These are phyloP conservation scores for Astragalus glycyphyllos DNA, from an alignment of 306 rosid species.

Conservation along the genomic window DNA sequence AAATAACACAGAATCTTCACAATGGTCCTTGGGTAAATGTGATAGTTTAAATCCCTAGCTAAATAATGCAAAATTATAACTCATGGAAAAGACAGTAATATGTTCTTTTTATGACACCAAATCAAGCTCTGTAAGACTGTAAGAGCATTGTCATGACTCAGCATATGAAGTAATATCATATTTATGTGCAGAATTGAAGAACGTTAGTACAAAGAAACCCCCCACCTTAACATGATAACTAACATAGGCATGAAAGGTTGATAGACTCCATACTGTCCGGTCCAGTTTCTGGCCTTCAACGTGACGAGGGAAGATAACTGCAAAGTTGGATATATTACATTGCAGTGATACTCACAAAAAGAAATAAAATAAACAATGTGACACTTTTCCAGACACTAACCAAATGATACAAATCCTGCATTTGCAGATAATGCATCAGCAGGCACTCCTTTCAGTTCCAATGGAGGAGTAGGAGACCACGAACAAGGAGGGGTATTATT, in stretches of 20 bases:
- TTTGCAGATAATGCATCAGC: constrained; percentile 77
- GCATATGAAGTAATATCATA: constrained; percentile 19
- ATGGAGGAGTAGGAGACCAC: constrained; percentile 86
- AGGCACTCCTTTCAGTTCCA: constrained; percentile 74
- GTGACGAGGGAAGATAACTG: constrained; percentile 93
- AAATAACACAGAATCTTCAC: constrained; percentile 6
- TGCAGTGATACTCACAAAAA: constrained; percentile 29
- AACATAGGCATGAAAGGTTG: constrained; percentile 94
- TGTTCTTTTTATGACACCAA: constrained; percentile 9
- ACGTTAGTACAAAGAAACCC: constrained; percentile 33
- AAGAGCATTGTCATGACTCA: constrained; percentile 16
- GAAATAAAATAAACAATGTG: constrained; percentile 5
- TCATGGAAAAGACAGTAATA: constrained; percentile 26
- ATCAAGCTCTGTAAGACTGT: background rate
- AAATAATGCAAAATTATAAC: too few relatives aligned
- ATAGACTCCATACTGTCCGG: constrained; percentile 88
- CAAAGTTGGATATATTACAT: constrained; percentile 47
- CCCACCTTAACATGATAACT: constrained; percentile 97
- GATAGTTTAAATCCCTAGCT: background rate
- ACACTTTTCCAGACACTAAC: constrained; percentile 57
- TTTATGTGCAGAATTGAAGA: constrained; percentile 23
- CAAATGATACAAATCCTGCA: constrained; percentile 96
- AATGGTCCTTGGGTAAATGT: background rate
- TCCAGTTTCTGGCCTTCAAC: constrained; percentile 91
- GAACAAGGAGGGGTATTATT: constrained; percentile 82